Evolutionary conservation across 768 basidiomycete genomes (phyloP), one percentile per base, ranked within the genome.

Genomic region (Kwoniella botswanensis): DNA sequence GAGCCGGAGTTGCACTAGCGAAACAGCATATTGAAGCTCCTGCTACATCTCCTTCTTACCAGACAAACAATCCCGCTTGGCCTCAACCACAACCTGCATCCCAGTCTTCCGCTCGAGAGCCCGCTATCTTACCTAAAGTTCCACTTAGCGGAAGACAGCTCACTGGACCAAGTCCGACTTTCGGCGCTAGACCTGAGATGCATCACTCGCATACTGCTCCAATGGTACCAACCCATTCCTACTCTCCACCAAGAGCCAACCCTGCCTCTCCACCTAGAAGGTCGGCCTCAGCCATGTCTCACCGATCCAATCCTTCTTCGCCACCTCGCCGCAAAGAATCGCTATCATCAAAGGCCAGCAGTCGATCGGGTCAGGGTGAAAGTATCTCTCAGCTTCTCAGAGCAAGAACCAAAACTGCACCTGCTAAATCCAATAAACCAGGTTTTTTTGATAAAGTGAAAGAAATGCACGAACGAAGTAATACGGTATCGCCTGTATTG

Each of bases 1-100:
- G 74, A 50, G 78, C 78, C 6, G 78, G 78, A 53, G 74, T 79
- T 1, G 74, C 78, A 4, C 62, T 81, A 24, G 63, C 70, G 6
- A 54, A 61, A 50, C 29, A 68, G 53, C 66, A 68, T 18, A 60
- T 52, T 17, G 65, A 63, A 64, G 21, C 41, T 61, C 68, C 50
- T 18, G 53, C 43, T 10, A 24, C 63, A 1, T 24, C 54, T 22
- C 44, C 63, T 58, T 60, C 69, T 44, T 59, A 52, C n/a, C 52
- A 29, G n/a, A 54, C 63, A 24, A 60, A 0, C 12, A 41, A 53
- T 56, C 29, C 67, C 56, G n/a, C 43, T 10, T 56, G 65, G 55
- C 35, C 65, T 11, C 70, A 52, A 24, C 41, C 63, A 42, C 62
- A 57, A n/a, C 10, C 70, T 10, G 43, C 4, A 6, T 57, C 65